These are phyloP conservation scores for Tuber borchii DNA, from an alignment of 495 filamentous ascomycete genomes.

Conservation along the genomic window DNA sequence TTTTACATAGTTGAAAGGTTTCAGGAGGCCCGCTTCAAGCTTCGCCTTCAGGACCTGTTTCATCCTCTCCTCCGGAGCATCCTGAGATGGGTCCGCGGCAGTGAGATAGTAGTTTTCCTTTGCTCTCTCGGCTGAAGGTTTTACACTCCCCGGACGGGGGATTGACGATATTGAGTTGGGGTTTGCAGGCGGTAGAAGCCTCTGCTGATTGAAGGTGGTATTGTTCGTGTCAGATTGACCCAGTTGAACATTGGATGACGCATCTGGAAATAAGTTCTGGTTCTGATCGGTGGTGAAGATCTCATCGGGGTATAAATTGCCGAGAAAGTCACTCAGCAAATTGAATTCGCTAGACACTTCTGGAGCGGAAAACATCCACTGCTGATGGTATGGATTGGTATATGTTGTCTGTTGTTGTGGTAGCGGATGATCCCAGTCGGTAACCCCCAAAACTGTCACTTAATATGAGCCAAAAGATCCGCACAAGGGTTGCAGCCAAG, in stretches of 20 bases:
- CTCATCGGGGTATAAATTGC: slow-evolving; percentile 53
- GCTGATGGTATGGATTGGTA: slow-evolving; percentile 62
- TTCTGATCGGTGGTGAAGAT: slow-evolving; percentile 26
- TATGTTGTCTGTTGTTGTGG: slow-evolving; percentile 40
- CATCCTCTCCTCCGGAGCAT: slow-evolving; percentile 89
- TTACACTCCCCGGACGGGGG: slow-evolving; percentile 53
- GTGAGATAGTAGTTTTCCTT: slow-evolving; percentile 91
- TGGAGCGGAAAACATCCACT: slow-evolving; percentile 89
- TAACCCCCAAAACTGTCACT: slow-evolving; percentile 56
- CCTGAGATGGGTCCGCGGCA: slow-evolving; percentile 89
- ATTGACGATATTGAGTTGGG: slow-evolving; percentile 47
- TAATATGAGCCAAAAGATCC: slow-evolving; percentile 37
- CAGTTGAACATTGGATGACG: slow-evolving; percentile 20
- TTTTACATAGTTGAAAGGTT: slow-evolving; percentile 96
- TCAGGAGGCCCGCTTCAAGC: slow-evolving; percentile 85
- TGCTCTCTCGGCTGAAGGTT: slow-evolving; percentile 65
- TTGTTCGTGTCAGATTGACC: slow-evolving; percentile 29
- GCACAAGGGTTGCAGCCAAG: slow-evolving; percentile 28
- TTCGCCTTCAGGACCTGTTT: slow-evolving; percentile 90
- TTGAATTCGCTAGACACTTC: slow-evolving; percentile 96
- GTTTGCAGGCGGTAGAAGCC: slow-evolving; percentile 20
- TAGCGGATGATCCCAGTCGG: slow-evolving; percentile 54
- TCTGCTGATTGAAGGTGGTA: slow-evolving; percentile 25
- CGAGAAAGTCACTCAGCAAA: slow-evolving; percentile 90
- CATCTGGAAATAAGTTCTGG: slow-evolving; percentile 25